Percentiles rank a stretch among this genome's conserved stretches.
These are phyloP conservation scores for Kuraishia piskuri DNA, from an alignment of 805 yeast genomes.

Conservation along the genomic window DNA sequence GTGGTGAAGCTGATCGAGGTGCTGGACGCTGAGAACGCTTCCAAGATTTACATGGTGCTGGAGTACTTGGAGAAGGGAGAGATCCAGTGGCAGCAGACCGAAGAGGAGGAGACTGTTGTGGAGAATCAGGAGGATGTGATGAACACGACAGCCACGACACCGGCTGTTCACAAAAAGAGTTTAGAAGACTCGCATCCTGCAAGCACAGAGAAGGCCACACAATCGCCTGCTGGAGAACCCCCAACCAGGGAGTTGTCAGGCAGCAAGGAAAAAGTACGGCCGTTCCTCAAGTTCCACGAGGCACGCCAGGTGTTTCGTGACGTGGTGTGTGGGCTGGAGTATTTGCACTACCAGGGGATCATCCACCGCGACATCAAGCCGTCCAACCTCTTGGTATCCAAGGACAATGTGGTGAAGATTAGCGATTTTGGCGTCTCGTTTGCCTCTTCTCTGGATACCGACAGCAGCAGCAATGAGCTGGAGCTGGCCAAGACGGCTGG, in stretches of 20 bases:
- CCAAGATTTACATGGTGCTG: constrained; percentile 82
- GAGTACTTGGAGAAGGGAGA: constrained; percentile 92
- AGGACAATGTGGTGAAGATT: constrained; percentile 72
- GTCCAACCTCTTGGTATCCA: constrained; percentile 71
- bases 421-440: constrained; percentile 96
- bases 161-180: too few relatives aligned
- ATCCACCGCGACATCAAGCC: constrained; percentile 96
- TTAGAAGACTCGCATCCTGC: too few relatives aligned
- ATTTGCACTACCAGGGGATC: constrained; percentile 81
- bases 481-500: constrained; percentile 96
- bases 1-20: constrained; percentile 85
- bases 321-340: constrained; percentile 81
- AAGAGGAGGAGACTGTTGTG: constrained; percentile 7
- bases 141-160: too few relatives aligned
- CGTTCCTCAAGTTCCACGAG: constrained; percentile 58
- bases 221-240: too few relatives aligned
- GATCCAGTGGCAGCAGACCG: constrained; percentile 59
- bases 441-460: constrained; percentile 40
- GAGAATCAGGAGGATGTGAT: too few relatives aligned
- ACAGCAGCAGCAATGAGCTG: constrained; percentile 56
- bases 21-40: constrained; percentile 72
- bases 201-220: too few relatives aligned
- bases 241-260: constrained; percentile 17
- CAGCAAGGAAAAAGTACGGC: constrained; percentile 27
- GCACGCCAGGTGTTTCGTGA: constrained; percentile 72